These are phyloP conservation scores for Ascocoryne sarcoides DNA, from an alignment of 2,329 filamentous ascomycete species.

Conservation along the genomic window DNA sequence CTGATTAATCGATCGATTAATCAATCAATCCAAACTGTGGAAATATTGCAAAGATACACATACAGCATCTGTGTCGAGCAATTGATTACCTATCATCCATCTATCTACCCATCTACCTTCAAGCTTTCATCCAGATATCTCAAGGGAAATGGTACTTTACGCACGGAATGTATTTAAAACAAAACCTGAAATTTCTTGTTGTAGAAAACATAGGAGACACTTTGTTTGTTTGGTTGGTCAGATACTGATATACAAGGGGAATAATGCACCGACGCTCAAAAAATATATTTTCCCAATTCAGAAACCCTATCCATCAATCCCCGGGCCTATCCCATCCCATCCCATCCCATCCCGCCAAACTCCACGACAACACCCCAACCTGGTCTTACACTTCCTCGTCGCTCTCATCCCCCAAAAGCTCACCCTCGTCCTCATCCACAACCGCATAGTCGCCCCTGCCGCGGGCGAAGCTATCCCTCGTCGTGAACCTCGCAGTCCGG, in stretches of 20 bases:
- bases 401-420: conserved; percentile 85
- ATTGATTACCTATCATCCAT: no score
- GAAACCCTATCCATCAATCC: not conserved
- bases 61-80: no score
- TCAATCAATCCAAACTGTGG: no score
- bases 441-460: conserved; percentile 79
- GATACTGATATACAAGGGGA: conserved; percentile 4
- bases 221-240: no score
- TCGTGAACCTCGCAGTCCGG: conserved; percentile 59
- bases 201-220: no score
- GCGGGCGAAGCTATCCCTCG: conserved; percentile 78
- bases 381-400: conserved; percentile 65
- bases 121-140: no score
- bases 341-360: not conserved
- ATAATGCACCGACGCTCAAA: conserved; percentile 1
- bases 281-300: not conserved
- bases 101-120: no score
- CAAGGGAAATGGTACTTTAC: no score
- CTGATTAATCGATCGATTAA: no score
- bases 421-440: conserved; percentile 89
- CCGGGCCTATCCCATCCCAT: not conserved
- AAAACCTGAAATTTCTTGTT: no score
- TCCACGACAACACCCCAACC: not conserved
- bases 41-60: no score
- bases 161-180: no score